These are phyloP conservation scores for Blastomyces percursus DNA, from an alignment of 2,329 filamentous ascomycete species.

Conservation along the genomic window DNA sequence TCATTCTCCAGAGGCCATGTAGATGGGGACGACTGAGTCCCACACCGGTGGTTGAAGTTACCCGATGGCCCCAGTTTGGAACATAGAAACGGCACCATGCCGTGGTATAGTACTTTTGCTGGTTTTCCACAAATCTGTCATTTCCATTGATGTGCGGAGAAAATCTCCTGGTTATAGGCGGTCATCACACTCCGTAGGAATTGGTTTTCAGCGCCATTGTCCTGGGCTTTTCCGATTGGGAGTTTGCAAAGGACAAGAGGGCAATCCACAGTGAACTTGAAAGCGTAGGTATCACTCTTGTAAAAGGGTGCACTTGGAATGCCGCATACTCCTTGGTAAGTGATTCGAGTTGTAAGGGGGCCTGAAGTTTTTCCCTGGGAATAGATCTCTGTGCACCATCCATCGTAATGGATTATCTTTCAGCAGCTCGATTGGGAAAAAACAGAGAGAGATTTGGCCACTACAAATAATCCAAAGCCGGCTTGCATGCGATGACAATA, in stretches of 20 bases:
- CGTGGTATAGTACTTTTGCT: neutral
- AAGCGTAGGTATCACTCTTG: neutral
- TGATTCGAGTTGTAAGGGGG: neutral
- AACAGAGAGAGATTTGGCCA: neutral
- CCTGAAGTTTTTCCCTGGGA: neutral
- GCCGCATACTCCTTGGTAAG: neutral
- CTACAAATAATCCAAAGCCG: neutral
- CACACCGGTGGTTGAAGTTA: slow-evolving; percentile 22
- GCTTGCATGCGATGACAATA: neutral
- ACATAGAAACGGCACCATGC: neutral
- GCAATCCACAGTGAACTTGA: neutral
- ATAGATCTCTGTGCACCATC: neutral
- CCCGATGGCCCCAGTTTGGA: neutral
- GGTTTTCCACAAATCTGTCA: neutral
- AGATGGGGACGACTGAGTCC: neutral
- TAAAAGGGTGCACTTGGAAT: neutral
- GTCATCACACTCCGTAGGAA: neutral
- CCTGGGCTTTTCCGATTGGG: neutral
- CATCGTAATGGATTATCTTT: neutral
- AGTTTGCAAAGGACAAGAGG: neutral
- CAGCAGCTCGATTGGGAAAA: neutral
- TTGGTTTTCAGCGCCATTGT: neutral
- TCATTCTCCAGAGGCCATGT: neutral
- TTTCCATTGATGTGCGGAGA: neutral
- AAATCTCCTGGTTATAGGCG: neutral